These are phyloP conservation scores for Mycena pura DNA, from an alignment of 768 basidiomycete species.

Conservation along the genomic window DNA sequence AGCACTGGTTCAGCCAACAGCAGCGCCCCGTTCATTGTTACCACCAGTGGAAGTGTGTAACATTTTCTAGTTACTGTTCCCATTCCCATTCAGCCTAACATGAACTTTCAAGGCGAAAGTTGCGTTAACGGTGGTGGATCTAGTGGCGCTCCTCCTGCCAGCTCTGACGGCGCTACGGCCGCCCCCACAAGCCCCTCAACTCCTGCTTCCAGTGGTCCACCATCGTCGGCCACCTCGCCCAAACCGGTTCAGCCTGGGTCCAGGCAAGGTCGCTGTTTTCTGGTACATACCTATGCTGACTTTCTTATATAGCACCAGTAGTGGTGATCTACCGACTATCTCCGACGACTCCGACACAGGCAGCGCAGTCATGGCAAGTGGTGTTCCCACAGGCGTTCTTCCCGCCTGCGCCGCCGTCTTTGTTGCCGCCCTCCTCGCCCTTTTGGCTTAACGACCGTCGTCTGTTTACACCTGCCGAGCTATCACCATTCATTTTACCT, in stretches of 20 bases:
- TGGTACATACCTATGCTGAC: too few species aligned
- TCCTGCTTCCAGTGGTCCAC: too few species aligned
- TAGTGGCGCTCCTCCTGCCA: not conserved
- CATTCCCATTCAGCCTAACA: conserved; percentile 1
- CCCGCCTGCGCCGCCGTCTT: conserved; percentile 39
- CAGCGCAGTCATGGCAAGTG: conserved; percentile 38
- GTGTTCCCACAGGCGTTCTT: conserved; percentile 42
- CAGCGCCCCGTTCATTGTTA: conserved; percentile 59
- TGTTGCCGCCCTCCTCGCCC: conserved; percentile 51
- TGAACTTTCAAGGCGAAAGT: conserved; percentile 34
- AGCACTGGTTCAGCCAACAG: conserved; percentile 55
- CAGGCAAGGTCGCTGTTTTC: too few species aligned
- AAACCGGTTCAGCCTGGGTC: too few species aligned
- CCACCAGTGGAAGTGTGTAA: conserved; percentile 57
- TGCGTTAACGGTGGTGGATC: conserved; percentile 38
- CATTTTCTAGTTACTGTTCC: not conserved
- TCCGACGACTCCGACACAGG: conserved; percentile 20
- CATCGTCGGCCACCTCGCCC: too few species aligned
- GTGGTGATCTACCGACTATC: too few species aligned
- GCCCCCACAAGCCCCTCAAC: not conserved
- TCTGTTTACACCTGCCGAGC: conserved; percentile 17
- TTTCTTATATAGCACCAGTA: too few species aligned
- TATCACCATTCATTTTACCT: conserved; percentile 24
- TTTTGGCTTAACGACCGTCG: conserved; percentile 40
- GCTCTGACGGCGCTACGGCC: not conserved